Percentiles rank a stretch among this genome's conserved stretches.
phyloP scores from a whole-genome alignment of 345 rosid species.

The Hevea brasiliensis region DNA sequence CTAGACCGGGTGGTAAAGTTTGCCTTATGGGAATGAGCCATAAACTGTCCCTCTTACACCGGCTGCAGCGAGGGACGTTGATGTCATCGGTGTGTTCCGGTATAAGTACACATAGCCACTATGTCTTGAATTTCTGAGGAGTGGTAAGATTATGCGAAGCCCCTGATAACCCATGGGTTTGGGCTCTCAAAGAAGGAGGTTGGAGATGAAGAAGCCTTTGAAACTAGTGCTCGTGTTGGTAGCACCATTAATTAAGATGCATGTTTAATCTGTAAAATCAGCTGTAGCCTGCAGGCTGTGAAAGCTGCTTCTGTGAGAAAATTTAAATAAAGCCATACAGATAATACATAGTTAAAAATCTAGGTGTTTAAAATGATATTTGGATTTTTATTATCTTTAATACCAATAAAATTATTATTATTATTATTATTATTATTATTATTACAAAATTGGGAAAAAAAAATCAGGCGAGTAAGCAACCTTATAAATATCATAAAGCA shows the following conservation, averaged over 20 bases:
- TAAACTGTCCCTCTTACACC: conserved; percentile 77
- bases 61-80: conserved; percentile 94
- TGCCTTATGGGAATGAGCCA: conserved; percentile 93
- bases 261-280: conserved; percentile 66
- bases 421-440: no score
- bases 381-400: no score
- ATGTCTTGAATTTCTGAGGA: conserved; percentile 69
- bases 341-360: no score
- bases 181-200: conserved; percentile 82
- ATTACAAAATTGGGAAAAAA: no score
- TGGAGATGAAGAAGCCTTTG: conserved; percentile 78
- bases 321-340: background rate
- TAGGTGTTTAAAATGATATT: no score
- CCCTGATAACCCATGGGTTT: conserved; percentile 79
- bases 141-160: conserved; percentile 80
- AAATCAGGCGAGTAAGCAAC: no score
- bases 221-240: conserved; percentile 80
- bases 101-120: conserved; percentile 94
- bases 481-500: no score
- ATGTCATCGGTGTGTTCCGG: conserved; percentile 75
- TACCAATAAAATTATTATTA: no score
- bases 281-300: background rate
- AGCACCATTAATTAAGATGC: conserved; percentile 83
- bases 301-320: background rate
- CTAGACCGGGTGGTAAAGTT: conserved; percentile 81